phyloP scores from a whole-genome alignment of 2,329 filamentous ascomycete genomes.

The Endoconidiophora polonica region DNA sequence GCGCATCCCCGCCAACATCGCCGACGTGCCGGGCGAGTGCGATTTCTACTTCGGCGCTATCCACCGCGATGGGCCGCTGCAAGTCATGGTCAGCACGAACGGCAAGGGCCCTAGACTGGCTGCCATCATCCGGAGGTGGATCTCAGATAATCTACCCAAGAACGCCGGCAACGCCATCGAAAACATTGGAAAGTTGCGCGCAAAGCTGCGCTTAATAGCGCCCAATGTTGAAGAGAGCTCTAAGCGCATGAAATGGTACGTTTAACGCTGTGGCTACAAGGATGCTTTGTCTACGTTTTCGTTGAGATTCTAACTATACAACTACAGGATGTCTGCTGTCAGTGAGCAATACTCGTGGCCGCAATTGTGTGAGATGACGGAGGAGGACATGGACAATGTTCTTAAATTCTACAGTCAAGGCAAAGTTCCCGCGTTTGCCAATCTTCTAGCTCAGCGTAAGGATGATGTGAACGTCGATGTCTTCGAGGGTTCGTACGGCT shows the following conservation, averaged over 20 bases:
- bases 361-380: constrained; percentile 66
- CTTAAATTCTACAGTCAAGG: constrained; percentile 51
- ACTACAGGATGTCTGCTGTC: constrained; percentile 67
- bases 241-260: constrained; percentile 79
- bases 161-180: constrained; percentile 76
- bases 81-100: constrained; percentile 98
- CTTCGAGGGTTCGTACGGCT: constrained; percentile 43
- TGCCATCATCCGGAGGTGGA: constrained; percentile 67
- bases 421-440: constrained; percentile 38
- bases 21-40: constrained; percentile 89
- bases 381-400: constrained; percentile 72
- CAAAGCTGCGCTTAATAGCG: constrained; percentile 61
- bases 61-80: constrained; percentile 83
- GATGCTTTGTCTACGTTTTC: background rate
- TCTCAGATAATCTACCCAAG: constrained; percentile 56
- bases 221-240: constrained; percentile 57
- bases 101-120: constrained; percentile 87
- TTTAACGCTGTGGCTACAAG: constrained; percentile 8
- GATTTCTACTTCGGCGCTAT: constrained; percentile 98
- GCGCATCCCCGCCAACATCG: constrained; percentile 81
- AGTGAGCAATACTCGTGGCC: constrained; percentile 77
- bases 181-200: constrained; percentile 64
- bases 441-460: constrained; percentile 36
- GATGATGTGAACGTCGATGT: constrained; percentile 32
- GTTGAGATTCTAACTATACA: constrained; percentile 16